phyloP scores from a whole-genome alignment of 129 eudicot species.

The Helianthus tuberosus region DNA sequence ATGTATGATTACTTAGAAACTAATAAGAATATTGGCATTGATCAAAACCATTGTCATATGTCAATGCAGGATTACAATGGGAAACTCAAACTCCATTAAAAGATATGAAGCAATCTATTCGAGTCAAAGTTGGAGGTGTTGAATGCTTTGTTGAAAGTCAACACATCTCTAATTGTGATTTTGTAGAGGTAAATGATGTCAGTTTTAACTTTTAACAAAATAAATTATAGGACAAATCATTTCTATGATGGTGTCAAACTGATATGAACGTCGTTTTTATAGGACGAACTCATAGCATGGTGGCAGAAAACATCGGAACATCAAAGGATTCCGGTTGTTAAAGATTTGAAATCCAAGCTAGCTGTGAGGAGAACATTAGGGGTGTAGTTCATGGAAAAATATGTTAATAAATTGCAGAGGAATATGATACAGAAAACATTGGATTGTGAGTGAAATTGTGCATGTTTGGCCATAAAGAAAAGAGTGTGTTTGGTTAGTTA shows the following conservation, averaged over 20 bases:
- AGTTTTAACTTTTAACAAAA: background rate
- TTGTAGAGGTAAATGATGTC: slow-evolving; percentile 51
- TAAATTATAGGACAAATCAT: background rate
- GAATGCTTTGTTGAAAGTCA: slow-evolving; percentile 65
- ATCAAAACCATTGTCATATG: background rate
- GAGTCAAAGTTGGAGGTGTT: slow-evolving; percentile 56
- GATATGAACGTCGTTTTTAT: background rate
- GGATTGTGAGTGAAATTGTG: background rate
- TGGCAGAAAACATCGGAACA: slow-evolving; percentile 9
- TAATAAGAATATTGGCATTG: background rate
- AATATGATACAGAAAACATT: background rate
- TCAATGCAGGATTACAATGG: slow-evolving; percentile 37
- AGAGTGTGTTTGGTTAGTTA: background rate
- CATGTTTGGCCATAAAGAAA: background rate
- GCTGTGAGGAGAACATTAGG: slow-evolving; percentile 30
- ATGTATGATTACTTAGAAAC: background rate
- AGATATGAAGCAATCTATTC: slow-evolving; percentile 44
- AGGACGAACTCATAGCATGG: slow-evolving; percentile 26
- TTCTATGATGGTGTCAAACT: background rate
- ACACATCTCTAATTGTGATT: slow-evolving; percentile 74
- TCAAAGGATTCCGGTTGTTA: slow-evolving; percentile 16
- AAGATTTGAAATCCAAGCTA: slow-evolving; percentile 24
- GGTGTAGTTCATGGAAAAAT: slow-evolving; percentile 14
- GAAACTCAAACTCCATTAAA: slow-evolving; percentile 26
- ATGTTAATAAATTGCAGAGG: background rate